Evolutionary conservation across 2,329 filamentous ascomycete species (phyloP).

Genomic region (Dothideomycetes sp.): DNA sequence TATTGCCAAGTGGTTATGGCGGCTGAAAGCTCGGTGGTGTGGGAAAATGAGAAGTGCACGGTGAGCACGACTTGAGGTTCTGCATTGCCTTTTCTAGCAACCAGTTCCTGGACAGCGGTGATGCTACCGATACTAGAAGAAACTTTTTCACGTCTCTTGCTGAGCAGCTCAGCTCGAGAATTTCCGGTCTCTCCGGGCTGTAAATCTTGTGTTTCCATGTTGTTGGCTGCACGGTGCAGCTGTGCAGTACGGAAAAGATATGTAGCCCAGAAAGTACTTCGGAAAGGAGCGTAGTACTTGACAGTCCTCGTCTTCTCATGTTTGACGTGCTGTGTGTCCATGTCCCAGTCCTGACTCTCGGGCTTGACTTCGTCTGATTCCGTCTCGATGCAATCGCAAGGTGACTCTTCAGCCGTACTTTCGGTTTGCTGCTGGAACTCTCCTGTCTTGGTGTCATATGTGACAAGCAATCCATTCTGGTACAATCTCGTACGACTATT

Average conservation of each 20-base stretch:
- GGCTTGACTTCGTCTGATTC: no score
- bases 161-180: conserved; percentile 14
- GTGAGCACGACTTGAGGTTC: conserved; percentile 25
- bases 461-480: conserved; percentile 1
- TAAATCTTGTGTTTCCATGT: conserved; percentile 18
- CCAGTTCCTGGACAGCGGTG: conserved; percentile 36
- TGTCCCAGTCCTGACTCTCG: no score
- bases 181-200: conserved; percentile 13
- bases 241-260: conserved; percentile 26
- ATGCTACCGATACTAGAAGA: conserved; percentile 27
- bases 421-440: no score
- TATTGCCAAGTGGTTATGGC: conserved; percentile 30
- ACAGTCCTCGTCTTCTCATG: conserved; percentile 20
- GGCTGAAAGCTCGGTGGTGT: conserved; percentile 22
- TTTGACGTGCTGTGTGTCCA: no score
- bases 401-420: no score
- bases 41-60: conserved; percentile 32
- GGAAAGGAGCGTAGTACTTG: conserved; percentile 27
- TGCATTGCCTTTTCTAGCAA: conserved; percentile 24
- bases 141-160: conserved; percentile 20
- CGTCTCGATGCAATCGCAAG: no score
- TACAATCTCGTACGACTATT: conserved; percentile 6
- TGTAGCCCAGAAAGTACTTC: conserved; percentile 36
- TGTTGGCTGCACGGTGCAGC: conserved; percentile 14
- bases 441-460: no score